Evolutionary conservation across 352 stramenopile species (phyloP).

Genomic region (Phytophthora tentaculata): DNA sequence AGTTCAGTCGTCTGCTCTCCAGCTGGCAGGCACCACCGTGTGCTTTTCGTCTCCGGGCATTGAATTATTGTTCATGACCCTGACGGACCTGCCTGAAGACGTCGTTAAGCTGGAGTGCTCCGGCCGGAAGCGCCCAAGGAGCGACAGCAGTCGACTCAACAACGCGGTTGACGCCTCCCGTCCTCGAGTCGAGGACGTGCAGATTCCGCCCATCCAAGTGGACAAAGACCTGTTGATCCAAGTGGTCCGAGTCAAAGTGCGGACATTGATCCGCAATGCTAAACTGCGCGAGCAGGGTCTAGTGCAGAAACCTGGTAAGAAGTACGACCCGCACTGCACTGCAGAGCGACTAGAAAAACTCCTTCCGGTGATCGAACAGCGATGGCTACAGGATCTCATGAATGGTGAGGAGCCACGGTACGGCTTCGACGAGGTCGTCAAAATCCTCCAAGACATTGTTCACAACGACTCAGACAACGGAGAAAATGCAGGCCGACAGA

Average conservation of each 20-base stretch:
- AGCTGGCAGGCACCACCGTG: conserved; percentile 10
- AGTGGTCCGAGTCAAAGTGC: conserved; percentile 46
- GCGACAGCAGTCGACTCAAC: conserved; percentile 20
- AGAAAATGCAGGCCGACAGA: conserved; percentile 9
- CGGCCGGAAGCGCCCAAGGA: conserved; percentile 21
- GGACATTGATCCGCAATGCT: conserved; percentile 36
- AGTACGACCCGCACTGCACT: conserved; percentile 18
- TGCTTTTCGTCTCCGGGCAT: background rate
- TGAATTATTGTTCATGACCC: conserved; percentile 15
- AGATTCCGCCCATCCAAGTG: conserved; percentile 36
- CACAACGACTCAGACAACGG: conserved; percentile 17
- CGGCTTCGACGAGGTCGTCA: conserved; percentile 45
- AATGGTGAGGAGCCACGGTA: conserved; percentile 34
- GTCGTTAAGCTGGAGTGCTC: conserved; percentile 11
- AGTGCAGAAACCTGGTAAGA: conserved; percentile 12
- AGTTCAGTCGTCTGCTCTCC: conserved; percentile 29
- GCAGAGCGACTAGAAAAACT: conserved; percentile 36
- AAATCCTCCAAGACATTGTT: conserved; percentile 28
- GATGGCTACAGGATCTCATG: conserved; percentile 36
- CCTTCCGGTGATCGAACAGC: conserved; percentile 39
- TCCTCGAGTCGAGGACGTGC: conserved; percentile 17
- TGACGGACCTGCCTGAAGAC: conserved; percentile 25
- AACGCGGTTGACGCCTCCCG: background rate
- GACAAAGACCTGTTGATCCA: conserved; percentile 50
- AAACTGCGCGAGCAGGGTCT: conserved; percentile 18